These are phyloP conservation scores for Phyllosticta capitalensis DNA, from an alignment of 2,329 filamentous ascomycete species.

Conservation along the genomic window DNA sequence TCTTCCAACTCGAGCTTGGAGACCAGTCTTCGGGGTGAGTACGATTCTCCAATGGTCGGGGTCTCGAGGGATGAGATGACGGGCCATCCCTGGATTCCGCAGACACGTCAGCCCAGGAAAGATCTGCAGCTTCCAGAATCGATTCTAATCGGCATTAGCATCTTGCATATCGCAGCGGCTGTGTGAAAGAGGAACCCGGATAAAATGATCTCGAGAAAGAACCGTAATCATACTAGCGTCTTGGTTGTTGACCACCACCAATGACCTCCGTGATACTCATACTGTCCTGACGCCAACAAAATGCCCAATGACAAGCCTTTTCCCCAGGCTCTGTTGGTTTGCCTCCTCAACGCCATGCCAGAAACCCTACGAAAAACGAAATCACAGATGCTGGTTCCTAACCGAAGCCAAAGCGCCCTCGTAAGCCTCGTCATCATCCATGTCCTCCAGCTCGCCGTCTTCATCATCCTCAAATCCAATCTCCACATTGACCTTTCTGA, in stretches of 20 bases:
- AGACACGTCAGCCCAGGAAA: not conserved
- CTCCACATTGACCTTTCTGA: slow-evolving; percentile 61
- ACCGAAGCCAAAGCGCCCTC: slow-evolving; percentile 1
- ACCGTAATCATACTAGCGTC: not conserved
- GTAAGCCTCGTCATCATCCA: slow-evolving; percentile 35
- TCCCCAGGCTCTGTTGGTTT: slow-evolving; percentile 3
- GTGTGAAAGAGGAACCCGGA: no score
- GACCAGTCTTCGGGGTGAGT: not conserved
- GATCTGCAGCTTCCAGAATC: not conserved
- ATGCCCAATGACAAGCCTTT: slow-evolving; percentile 3
- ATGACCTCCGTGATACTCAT: not conserved
- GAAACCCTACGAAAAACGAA: not conserved
- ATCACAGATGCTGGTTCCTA: slow-evolving; percentile 5
- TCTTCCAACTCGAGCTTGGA: not conserved
- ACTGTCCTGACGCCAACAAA: slow-evolving; percentile 6
- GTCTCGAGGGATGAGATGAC: not conserved
- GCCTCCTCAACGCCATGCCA: slow-evolving; percentile 1
- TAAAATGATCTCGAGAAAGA: no score
- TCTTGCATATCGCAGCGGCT: not conserved
- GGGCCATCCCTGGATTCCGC: not conserved
- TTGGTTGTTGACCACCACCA: not conserved
- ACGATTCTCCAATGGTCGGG: not conserved
- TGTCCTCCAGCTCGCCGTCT: slow-evolving; percentile 49
- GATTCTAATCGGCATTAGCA: slow-evolving; percentile 7
- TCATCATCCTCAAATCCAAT: slow-evolving; percentile 64